phyloP scores from a whole-genome alignment of 805 yeast genomes.

The Candida gorgasii region DNA sequence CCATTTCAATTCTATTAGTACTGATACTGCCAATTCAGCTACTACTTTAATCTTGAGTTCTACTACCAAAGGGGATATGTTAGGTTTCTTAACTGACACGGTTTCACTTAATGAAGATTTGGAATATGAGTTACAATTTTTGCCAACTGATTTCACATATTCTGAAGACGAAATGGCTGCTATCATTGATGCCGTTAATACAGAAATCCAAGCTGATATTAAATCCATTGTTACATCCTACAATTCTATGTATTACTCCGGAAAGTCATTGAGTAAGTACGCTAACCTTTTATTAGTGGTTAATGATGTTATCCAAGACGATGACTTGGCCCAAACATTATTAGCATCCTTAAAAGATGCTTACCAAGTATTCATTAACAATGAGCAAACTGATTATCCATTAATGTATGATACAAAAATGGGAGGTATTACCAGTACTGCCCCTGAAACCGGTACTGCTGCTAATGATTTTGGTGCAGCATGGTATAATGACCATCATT shows the following conservation, averaged over 20 bases:
- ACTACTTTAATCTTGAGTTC: conserved; percentile 47
- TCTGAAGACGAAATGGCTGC: conserved; percentile 42
- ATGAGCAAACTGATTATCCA: conserved; percentile 44
- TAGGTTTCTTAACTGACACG: conserved; percentile 41
- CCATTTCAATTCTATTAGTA: conserved; percentile 40
- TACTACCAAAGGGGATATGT: conserved; percentile 51
- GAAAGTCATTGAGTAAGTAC: conserved; percentile 54
- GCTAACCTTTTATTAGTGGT: conserved; percentile 54
- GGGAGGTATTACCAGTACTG: conserved; percentile 55
- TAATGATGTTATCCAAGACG: conserved; percentile 46
- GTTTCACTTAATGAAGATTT: conserved; percentile 40
- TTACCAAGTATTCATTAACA: conserved; percentile 36
- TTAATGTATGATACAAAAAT: conserved; percentile 54
- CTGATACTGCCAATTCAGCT: conserved; percentile 22
- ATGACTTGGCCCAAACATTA: conserved; percentile 31
- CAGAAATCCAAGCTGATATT: conserved; percentile 49
- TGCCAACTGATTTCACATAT: conserved; percentile 41
- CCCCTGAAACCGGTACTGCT: conserved; percentile 35
- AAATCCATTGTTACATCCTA: conserved; percentile 31
- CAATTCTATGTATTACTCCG: conserved; percentile 50
- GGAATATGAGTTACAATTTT: conserved; percentile 39
- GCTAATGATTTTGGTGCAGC: conserved; percentile 66
- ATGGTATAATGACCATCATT: conserved; percentile 81
- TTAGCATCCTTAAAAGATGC: conserved; percentile 42
- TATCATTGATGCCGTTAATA: conserved; percentile 45